Conservation (phyloP, 1,284 basidiomycete species). For the Cutaneotrichosporon curvatum region DNA sequence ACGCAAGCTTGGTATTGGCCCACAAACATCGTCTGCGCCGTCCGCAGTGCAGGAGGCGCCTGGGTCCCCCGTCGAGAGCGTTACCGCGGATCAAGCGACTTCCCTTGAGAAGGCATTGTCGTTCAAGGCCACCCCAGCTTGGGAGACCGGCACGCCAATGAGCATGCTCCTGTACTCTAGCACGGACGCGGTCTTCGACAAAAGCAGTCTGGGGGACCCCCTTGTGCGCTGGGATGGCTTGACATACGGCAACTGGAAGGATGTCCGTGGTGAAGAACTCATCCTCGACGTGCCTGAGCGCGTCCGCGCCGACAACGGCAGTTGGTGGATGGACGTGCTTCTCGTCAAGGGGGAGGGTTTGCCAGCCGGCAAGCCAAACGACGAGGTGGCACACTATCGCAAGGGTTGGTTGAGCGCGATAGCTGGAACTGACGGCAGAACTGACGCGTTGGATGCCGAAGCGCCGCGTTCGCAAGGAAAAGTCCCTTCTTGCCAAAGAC, state of each 20-base stretch:
- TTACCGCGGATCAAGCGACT: constrained; percentile 1
- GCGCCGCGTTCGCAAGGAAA: constrained; percentile 66
- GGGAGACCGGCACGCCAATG: constrained; percentile 45
- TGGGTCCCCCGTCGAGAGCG: no score
- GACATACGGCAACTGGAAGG: constrained; percentile 72
- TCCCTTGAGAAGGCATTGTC: constrained; percentile 3
- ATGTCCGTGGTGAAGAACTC: constrained; percentile 58
- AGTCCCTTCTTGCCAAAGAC: constrained; percentile 63
- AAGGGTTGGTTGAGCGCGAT: constrained; percentile 58
- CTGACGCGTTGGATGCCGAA: constrained; percentile 75
- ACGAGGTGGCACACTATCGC: constrained; percentile 63
- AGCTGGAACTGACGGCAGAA: constrained; percentile 50
- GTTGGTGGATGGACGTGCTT: constrained; percentile 75
- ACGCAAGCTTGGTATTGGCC: constrained; percentile 1
- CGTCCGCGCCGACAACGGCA: constrained; percentile 63
- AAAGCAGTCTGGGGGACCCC: constrained; percentile 18
- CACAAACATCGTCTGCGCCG: constrained; percentile 5
- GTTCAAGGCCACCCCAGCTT: constrained; percentile 32
- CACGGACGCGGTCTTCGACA: constrained; percentile 38
- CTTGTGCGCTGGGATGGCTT: constrained; percentile 63
- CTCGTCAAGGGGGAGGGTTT: constrained; percentile 56
- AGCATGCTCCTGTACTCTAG: constrained; percentile 66
- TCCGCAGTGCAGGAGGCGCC: no score
- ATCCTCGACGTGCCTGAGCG: constrained; percentile 68
- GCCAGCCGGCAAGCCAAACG: constrained; percentile 56